Conservation (phyloP, 345 rosid genomes). For the Linum lewisii region DNA sequence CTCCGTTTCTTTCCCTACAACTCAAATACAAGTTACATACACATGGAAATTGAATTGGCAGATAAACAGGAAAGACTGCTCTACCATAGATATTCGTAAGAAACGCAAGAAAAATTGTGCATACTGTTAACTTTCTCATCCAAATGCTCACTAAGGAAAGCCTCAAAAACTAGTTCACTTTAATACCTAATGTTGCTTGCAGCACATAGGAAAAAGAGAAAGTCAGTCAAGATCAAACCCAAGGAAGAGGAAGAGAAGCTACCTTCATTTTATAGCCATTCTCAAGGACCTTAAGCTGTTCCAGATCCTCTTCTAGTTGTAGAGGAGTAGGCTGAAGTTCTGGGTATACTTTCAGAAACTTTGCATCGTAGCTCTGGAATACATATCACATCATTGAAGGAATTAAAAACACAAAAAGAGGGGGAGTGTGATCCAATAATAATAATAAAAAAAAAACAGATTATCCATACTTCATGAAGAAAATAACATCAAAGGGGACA, state of each 20-base stretch:
- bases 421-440: not conserved
- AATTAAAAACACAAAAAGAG: constrained; percentile 6
- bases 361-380: constrained; percentile 76
- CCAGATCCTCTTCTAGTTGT: constrained; percentile 93
- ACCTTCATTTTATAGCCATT: constrained; percentile 99
- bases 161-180: not conserved
- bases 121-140: not conserved
- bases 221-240: not conserved
- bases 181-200: not conserved
- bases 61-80: not conserved
- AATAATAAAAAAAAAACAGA: not conserved
- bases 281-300: constrained; percentile 95
- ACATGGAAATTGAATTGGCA: not conserved
- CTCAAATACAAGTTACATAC: not conserved
- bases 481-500: not conserved
- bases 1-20: not conserved
- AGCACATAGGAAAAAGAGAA: too few species aligned
- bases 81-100: too few species aligned
- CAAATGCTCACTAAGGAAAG: not conserved
- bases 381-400: constrained; percentile 1
- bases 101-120: too few species aligned
- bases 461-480: not conserved
- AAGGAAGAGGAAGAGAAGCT: not conserved
- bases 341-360: constrained; percentile 73
- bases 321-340: constrained; percentile 77